A percentile compares a stretch with the other conserved stretches of the same genome.
These are phyloP conservation scores for Ligustrum vulgare DNA, from an alignment of 257 asterid genomes.

Conservation along the genomic window DNA sequence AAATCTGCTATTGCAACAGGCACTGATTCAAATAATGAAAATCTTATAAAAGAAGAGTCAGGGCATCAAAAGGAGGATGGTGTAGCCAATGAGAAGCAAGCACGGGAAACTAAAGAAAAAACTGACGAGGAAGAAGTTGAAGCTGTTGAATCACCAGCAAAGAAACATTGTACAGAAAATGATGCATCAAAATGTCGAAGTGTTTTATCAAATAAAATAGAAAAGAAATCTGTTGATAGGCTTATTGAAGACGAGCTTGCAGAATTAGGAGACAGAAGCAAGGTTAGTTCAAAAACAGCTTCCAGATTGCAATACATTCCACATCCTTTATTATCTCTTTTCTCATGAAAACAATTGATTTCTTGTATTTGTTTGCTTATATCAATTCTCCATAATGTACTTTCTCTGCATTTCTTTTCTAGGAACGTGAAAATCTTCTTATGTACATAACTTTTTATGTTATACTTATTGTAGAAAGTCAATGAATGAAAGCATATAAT, in stretches of 20 bases:
- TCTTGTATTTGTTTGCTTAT: not conserved
- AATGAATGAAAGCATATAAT: not conserved
- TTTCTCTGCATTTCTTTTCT: not conserved
- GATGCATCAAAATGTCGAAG: conserved; percentile 31
- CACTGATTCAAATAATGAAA: conserved; percentile 26
- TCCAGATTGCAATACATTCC: not conserved
- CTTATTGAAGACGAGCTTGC: conserved; percentile 88
- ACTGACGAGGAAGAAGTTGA: conserved; percentile 45
- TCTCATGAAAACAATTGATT: conserved; percentile 1
- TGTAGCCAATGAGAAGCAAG: conserved; percentile 33
- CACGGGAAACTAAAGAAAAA: conserved; percentile 35
- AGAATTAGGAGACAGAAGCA: conserved; percentile 80
- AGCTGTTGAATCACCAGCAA: conserved; percentile 56
- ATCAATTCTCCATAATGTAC: not conserved
- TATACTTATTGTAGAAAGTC: conserved; percentile 4
- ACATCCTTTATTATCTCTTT: not conserved
- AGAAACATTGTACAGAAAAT: conserved; percentile 54
- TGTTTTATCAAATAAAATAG: conserved; percentile 31
- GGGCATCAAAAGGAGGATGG: conserved; percentile 36
- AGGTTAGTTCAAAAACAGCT: conserved; percentile 47
- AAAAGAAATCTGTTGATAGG: conserved; percentile 71
- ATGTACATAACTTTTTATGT: not conserved
- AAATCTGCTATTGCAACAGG: conserved; percentile 28
- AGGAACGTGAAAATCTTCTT: not conserved
- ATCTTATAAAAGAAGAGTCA: conserved; percentile 15